phyloP scores from a whole-genome alignment of 305 asterid species.

The Rubia balearica region DNA sequence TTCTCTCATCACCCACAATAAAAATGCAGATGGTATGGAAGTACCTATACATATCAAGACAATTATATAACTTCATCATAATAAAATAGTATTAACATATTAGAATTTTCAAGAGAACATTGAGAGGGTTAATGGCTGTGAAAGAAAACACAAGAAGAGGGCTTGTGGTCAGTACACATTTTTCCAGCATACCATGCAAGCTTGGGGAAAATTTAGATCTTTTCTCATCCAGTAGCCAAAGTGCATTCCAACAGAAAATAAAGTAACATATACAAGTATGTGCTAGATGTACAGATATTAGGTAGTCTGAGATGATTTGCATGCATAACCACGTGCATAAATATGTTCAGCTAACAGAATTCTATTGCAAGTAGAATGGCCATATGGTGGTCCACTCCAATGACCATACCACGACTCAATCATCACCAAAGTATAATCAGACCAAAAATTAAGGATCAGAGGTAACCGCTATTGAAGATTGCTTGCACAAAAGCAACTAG shows the following conservation, averaged over 20 bases:
- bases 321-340: neutral
- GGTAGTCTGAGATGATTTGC: neutral
- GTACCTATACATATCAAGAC: constrained; percentile 42
- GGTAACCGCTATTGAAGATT: neutral
- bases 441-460: too few species aligned
- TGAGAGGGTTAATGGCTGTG: neutral
- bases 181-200: neutral
- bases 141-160: neutral
- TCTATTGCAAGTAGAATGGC: neutral
- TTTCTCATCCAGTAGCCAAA: neutral
- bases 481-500: neutral
- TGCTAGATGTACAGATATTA: neutral
- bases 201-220: neutral
- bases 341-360: neutral
- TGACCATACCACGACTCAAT: neutral
- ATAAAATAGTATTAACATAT: neutral
- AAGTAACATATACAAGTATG: neutral
- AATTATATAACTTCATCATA: neutral
- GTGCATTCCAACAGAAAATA: neutral
- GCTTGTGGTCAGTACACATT: neutral
- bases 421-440: neutral
- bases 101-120: neutral
- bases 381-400: neutral
- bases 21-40: constrained; percentile 83
- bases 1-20: constrained; percentile 89